Evolutionary conservation across 345 rosid genomes (phyloP).

Genomic region (Salix brachista): DNA sequence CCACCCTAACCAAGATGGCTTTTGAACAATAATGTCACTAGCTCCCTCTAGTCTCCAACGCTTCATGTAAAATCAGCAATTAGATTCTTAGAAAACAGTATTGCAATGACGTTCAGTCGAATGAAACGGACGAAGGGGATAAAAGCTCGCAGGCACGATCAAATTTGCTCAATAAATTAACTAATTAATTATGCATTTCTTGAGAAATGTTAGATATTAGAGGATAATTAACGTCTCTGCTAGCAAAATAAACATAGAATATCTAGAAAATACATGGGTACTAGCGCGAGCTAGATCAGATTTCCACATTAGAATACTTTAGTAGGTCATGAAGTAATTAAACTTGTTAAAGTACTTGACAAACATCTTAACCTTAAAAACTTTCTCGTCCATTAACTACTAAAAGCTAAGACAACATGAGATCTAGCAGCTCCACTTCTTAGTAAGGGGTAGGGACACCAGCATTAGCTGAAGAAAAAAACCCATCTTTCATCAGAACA

Average conservation of each 20-base stretch:
- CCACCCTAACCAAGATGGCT: no score
- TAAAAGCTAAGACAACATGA: constrained; percentile 2
- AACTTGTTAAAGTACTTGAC: constrained; percentile 1
- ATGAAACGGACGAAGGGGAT: no score
- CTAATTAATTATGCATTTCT: not conserved
- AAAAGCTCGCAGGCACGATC: not conserved
- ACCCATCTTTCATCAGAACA: constrained; percentile 22
- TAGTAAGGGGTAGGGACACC: constrained; percentile 22
- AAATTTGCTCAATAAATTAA: not conserved
- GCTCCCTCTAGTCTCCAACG: not conserved
- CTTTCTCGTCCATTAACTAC: constrained; percentile 1
- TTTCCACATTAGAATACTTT: not conserved
- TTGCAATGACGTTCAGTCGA: not conserved
- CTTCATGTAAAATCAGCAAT: not conserved
- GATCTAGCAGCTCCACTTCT: not conserved
- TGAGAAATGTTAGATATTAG: not conserved
- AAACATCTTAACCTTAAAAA: not conserved
- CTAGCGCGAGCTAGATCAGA: not conserved
- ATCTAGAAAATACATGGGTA: not conserved
- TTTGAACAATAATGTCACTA: no score
- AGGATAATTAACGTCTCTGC: not conserved
- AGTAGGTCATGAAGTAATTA: constrained; percentile 9
- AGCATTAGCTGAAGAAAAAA: constrained; percentile 17
- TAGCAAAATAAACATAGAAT: not conserved
- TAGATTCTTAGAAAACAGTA: not conserved